These are phyloP conservation scores for Protea cynaroides DNA, from an alignment of 164 flowering plant species.

Conservation along the genomic window DNA sequence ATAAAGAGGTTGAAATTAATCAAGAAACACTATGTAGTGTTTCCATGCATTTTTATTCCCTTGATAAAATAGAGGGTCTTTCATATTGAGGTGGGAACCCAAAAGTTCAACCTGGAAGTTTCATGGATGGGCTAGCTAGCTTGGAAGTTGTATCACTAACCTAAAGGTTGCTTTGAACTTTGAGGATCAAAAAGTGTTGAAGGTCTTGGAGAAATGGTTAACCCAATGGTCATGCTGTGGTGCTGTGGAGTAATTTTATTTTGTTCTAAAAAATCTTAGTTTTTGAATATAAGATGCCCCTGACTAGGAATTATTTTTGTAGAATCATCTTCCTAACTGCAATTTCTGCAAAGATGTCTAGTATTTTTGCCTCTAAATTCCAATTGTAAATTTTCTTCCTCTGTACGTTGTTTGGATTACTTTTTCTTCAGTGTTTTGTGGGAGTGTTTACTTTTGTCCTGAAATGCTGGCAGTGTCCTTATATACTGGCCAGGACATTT, in stretches of 20 bases:
- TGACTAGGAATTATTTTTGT: neutral
- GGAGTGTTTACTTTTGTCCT: no score
- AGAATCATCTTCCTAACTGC: neutral
- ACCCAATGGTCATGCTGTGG: neutral
- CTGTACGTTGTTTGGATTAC: neutral
- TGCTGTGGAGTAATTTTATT: neutral
- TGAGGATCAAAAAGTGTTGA: neutral
- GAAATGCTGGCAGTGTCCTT: no score
- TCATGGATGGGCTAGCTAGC: neutral
- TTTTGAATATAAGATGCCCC: neutral
- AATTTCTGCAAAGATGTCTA: neutral
- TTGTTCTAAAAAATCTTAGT: neutral
- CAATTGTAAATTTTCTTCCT: neutral
- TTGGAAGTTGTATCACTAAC: no score
- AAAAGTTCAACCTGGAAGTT: neutral
- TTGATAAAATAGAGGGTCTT: conserved; percentile 41
- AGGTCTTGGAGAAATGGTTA: neutral
- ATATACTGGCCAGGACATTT: no score
- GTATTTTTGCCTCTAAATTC: neutral
- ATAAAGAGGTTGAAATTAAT: conserved; percentile 26
- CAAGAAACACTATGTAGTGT: conserved; percentile 35
- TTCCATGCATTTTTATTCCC: conserved; percentile 39
- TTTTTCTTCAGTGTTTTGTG: no score
- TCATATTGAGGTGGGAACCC: conserved; percentile 15
- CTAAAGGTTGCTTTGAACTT: neutral